Evolutionary conservation across 78 protist species (phyloP).

Genomic region (Creolimax fragrantissima): DNA sequence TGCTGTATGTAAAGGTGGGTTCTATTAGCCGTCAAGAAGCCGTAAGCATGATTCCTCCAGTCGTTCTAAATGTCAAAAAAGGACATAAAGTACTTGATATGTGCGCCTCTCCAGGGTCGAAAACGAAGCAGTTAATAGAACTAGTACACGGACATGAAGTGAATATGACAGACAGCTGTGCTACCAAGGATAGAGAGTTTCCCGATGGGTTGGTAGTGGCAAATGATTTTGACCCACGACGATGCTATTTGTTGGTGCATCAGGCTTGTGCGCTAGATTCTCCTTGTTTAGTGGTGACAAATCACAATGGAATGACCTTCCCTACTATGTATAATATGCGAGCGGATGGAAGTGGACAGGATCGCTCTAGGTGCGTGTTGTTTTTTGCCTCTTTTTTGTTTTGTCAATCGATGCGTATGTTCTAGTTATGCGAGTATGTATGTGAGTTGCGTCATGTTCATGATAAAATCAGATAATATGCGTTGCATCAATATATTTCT

Average conservation of each 20-base stretch:
- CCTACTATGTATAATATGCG: slow-evolving; percentile 22
- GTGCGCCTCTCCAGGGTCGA: slow-evolving; percentile 99
- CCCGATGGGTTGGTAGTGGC: slow-evolving; percentile 71
- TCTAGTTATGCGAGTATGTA: too few species aligned
- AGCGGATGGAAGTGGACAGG: not conserved
- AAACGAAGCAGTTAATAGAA: slow-evolving; percentile 91
- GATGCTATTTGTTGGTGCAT: slow-evolving; percentile 83
- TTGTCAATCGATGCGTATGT: too few species aligned
- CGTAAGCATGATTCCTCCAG: slow-evolving; percentile 33
- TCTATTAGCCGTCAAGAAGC: slow-evolving; percentile 28
- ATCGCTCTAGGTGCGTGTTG: not conserved
- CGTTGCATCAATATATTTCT: too few species aligned
- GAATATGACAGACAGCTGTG: not conserved
- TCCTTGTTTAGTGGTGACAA: slow-evolving; percentile 62
- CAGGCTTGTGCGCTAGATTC: slow-evolving; percentile 57
- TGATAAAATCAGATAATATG: too few species aligned
- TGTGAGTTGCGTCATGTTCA: too few species aligned
- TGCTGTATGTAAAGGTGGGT: not conserved
- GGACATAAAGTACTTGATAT: slow-evolving; percentile 74
- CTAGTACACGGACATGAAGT: slow-evolving; percentile 17
- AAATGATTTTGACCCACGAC: slow-evolving; percentile 83
- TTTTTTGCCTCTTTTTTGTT: too few species aligned
- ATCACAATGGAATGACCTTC: slow-evolving; percentile 68
- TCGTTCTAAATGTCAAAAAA: slow-evolving; percentile 18
- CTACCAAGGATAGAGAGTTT: not conserved